Conservation (phyloP, 352 stramenopile genomes). For the Phytophthora sp. region DNA sequence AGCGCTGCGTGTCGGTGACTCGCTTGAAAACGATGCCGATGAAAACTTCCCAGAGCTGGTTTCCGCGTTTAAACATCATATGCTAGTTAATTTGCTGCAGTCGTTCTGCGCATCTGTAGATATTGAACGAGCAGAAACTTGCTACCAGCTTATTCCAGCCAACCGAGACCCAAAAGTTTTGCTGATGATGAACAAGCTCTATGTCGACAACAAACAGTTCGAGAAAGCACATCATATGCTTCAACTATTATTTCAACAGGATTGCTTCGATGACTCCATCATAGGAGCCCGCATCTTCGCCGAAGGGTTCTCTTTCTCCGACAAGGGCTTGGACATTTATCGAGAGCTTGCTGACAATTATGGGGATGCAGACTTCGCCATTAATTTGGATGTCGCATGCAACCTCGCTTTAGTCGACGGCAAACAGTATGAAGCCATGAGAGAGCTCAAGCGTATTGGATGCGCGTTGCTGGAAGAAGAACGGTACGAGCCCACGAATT, state of each 20-base stretch:
- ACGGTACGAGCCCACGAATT: slow-evolving; percentile 26
- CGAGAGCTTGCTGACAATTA: slow-evolving; percentile 66
- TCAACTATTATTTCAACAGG: slow-evolving; percentile 59
- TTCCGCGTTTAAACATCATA: slow-evolving; percentile 46
- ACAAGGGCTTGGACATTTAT: slow-evolving; percentile 66
- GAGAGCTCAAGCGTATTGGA: slow-evolving; percentile 49
- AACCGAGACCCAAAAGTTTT: slow-evolving; percentile 43
- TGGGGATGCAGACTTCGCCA: slow-evolving; percentile 55
- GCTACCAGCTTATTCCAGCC: slow-evolving; percentile 54
- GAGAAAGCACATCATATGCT: slow-evolving; percentile 59
- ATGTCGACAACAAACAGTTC: slow-evolving; percentile 47
- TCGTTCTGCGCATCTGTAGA: slow-evolving; percentile 57
- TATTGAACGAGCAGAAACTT: slow-evolving; percentile 65
- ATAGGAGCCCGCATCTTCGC: slow-evolving; percentile 52
- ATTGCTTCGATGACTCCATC: slow-evolving; percentile 53
- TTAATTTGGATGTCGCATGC: slow-evolving; percentile 74
- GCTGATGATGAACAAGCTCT: slow-evolving; percentile 66
- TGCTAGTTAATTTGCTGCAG: slow-evolving; percentile 55
- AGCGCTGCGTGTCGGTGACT: slow-evolving; percentile 60
- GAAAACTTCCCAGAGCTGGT: slow-evolving; percentile 30
- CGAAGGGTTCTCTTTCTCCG: slow-evolving; percentile 51
- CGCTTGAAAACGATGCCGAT: slow-evolving; percentile 46
- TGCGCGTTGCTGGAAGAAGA: slow-evolving; percentile 33
- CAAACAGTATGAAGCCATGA: slow-evolving; percentile 42
- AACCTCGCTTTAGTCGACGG: slow-evolving; percentile 46